Base-by-base conservation (phyloP, 805 yeast species). In the Lipomyces orientalis region DNA sequence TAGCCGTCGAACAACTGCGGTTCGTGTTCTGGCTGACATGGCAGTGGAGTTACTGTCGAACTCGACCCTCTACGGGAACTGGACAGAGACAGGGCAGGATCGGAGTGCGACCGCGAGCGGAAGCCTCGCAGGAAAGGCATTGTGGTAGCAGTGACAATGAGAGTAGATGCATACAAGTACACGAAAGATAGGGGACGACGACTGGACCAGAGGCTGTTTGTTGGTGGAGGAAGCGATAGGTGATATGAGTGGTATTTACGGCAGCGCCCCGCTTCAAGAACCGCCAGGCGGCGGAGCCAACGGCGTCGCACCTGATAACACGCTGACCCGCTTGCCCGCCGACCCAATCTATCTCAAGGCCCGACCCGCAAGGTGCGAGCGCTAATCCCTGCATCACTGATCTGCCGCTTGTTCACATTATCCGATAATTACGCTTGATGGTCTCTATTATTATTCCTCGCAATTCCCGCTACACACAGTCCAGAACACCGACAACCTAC, bases 101-200 rank as follows among this genome's bases (percentile, higher is more conserved):
- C 69, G 59, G 71, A 67, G 46, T 58, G 62, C 64, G 71, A 59
- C 63, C 71, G 71, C 52, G 71, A 64, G 56, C 71, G 65, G 49
- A 67, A 57, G 54, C 65, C 65, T 39, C 65, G 62, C 35, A 67
- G 69, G 54, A 67, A 67, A 34, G 71, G 60, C 71, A 67, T 67
- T n/a, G 63, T 12, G 6, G 58, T 31, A 22, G 25, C 22, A 43
- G n/a, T 54, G 35, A 25, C 34, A 16, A 54, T 54, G 49, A 43
- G 10, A 16, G 49, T 16, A 7, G 49, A 43, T 9, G 49, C 49
- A 43, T 43, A 43, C 49, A 43, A 43, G 1, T 10, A 0, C 14
- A 37, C 16, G n/a, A 19, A 43, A 43, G 49, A 43, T 25, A 25
- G 3, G 29, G 22, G 49, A 16, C 7, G 49, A 43, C 4, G 25